These are phyloP conservation scores for Hymenoscyphus salicellus DNA, from an alignment of 2,329 filamentous ascomycete species.

Conservation along the genomic window DNA sequence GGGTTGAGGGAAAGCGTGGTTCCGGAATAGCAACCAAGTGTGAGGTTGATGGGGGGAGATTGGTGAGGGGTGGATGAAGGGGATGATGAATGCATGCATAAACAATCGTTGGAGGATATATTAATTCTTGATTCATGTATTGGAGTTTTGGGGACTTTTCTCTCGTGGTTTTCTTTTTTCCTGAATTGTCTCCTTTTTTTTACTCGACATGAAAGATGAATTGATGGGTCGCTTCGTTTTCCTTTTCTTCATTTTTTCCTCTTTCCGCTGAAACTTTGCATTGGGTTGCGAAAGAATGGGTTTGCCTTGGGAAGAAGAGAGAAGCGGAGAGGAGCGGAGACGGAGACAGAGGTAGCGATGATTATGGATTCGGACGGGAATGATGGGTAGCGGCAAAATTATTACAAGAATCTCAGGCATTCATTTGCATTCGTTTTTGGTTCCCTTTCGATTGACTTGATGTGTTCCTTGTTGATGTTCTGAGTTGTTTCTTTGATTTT, in stretches of 20 bases:
- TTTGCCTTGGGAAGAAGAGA: neutral
- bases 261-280: neutral
- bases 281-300: neutral
- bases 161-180: neutral
- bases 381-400: too few relatives aligned
- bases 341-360: too few relatives aligned
- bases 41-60: neutral
- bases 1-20: conserved; percentile 29
- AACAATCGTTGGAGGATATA: neutral
- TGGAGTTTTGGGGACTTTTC: neutral
- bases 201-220: neutral
- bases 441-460: too few relatives aligned
- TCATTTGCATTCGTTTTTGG: too few relatives aligned
- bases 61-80: neutral
- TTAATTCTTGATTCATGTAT: neutral
- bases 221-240: neutral
- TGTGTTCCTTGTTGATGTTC: too few relatives aligned
- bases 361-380: too few relatives aligned
- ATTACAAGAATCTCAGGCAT: too few relatives aligned
- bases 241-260: neutral
- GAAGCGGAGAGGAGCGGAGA: too few relatives aligned
- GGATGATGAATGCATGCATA: neutral
- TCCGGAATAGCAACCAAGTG: conserved; percentile 20
- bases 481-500: too few relatives aligned
- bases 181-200: neutral